These are phyloP conservation scores for Millerozyma acaciae DNA, from an alignment of 805 yeast species.

Conservation along the genomic window DNA sequence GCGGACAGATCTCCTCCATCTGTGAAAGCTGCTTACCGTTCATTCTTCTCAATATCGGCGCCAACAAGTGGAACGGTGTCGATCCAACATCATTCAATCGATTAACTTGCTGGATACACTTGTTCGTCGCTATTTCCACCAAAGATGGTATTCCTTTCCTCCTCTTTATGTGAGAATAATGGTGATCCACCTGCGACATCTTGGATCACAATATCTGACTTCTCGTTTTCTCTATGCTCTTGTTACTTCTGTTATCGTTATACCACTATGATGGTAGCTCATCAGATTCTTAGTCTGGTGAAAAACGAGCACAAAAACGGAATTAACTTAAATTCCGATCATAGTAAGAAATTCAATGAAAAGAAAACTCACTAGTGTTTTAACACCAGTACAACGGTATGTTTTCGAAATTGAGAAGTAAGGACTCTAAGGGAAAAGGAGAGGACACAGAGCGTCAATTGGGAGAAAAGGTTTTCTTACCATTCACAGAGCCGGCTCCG, in stretches of 20 bases:
- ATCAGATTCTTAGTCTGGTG: too few species aligned
- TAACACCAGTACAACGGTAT: too few species aligned
- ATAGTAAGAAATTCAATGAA: too few species aligned
- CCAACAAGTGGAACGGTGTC: slow-evolving; percentile 43
- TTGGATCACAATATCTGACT: neutral
- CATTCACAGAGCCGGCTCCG: slow-evolving; percentile 20
- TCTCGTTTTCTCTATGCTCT: too few species aligned
- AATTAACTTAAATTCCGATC: too few species aligned
- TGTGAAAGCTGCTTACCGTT: slow-evolving; percentile 39
- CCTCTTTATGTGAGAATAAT: neutral
- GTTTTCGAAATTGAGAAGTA: slow-evolving; percentile 17
- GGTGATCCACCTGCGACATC: neutral
- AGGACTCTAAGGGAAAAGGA: slow-evolving; percentile 10
- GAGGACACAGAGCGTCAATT: slow-evolving; percentile 2
- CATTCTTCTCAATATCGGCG: slow-evolving; percentile 44
- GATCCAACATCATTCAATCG: slow-evolving; percentile 22
- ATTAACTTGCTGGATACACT: slow-evolving; percentile 18
- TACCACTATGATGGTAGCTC: neutral
- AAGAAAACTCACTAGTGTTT: too few species aligned
- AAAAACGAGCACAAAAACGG: too few species aligned
- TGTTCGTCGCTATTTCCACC: slow-evolving; percentile 12
- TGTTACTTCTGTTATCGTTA: neutral
- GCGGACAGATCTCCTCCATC: slow-evolving; percentile 43
- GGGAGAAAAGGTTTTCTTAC: slow-evolving; percentile 12
- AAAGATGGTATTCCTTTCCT: slow-evolving; percentile 3